A percentile compares a stretch with the other conserved stretches of the same genome.
phyloP scores from a whole-genome alignment of 1,139 yeast species.

The Pichia sp. region DNA sequence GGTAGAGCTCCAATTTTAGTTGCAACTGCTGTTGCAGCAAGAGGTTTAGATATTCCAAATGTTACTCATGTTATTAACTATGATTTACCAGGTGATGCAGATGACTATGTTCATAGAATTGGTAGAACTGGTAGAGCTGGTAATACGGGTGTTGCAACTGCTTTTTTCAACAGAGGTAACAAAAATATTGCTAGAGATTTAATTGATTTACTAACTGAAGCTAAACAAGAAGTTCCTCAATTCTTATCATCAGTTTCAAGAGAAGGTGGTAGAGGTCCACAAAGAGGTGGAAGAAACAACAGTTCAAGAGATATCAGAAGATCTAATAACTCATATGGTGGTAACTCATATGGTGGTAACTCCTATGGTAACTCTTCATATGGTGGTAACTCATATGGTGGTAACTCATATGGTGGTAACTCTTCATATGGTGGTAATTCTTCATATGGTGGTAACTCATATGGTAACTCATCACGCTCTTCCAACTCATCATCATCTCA shows the following conservation, averaged over 20 bases:
- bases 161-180: conserved; percentile 96
- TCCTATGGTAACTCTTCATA: conserved; percentile 19
- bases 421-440: conserved; percentile 19
- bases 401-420: conserved; percentile 17
- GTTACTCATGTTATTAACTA: conserved; percentile 96
- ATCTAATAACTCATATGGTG: conserved; percentile 11
- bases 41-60: conserved; percentile 99
- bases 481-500: conserved; percentile 18
- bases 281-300: conserved; percentile 46
- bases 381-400: conserved; percentile 19
- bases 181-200: conserved; percentile 83
- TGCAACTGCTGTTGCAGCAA: conserved; percentile 98
- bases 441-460: conserved; percentile 16
- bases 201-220: conserved; percentile 82
- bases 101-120: conserved; percentile 97
- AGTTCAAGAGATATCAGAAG: conserved; percentile 34
- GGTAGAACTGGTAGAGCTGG: conserved; percentile 99
- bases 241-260: conserved; percentile 77
- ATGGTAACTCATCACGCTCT: conserved; percentile 17
- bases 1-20: conserved; percentile 91
- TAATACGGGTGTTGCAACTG: conserved; percentile 96
- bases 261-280: conserved; percentile 63
- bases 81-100: conserved; percentile 94
- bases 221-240: conserved; percentile 94
- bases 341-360: conserved; percentile 16